A percentile compares a stretch with the other conserved stretches of the same genome.
Evolutionary conservation across 2,329 filamentous ascomycete species (phyloP).

Genomic region (Fusarium mexicanum): DNA sequence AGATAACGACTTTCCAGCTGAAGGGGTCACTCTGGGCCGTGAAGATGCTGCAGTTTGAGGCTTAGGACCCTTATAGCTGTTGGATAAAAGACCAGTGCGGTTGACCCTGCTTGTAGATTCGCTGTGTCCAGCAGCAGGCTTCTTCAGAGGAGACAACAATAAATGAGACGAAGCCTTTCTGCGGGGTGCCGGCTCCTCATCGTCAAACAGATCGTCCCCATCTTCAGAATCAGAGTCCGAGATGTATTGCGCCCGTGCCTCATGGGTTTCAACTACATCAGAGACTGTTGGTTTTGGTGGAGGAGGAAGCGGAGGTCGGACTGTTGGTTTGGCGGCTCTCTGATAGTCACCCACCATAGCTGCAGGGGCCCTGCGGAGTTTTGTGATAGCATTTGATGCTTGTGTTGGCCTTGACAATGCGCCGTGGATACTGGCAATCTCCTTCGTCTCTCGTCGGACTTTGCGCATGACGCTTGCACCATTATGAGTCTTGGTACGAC

Average conservation of each 20-base stretch:
- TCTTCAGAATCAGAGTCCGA: slow-evolving; percentile 51
- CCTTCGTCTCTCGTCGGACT: slow-evolving; percentile 64
- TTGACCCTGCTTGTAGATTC: slow-evolving; percentile 10
- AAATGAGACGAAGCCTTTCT: slow-evolving; percentile 13
- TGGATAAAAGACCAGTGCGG: slow-evolving; percentile 42
- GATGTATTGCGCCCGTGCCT: slow-evolving; percentile 51
- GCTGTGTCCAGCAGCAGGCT: neutral
- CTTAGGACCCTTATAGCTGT: slow-evolving; percentile 40
- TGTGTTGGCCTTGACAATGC: slow-evolving; percentile 51
- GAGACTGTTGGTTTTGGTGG: slow-evolving; percentile 31
- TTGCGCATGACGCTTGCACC: slow-evolving; percentile 65
- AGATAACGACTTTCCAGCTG: slow-evolving; percentile 15
- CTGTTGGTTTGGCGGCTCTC: slow-evolving; percentile 53
- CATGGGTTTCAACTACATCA: slow-evolving; percentile 44
- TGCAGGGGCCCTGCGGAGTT: slow-evolving; percentile 60
- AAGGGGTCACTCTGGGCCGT: slow-evolving; percentile 3
- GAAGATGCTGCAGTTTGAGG: slow-evolving; percentile 22
- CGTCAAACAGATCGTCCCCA: slow-evolving; percentile 37
- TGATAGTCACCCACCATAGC: slow-evolving; percentile 65
- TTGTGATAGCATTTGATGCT: slow-evolving; percentile 46
- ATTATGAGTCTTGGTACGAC: slow-evolving; percentile 61
- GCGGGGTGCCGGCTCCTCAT: slow-evolving; percentile 24
- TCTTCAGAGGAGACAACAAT: slow-evolving; percentile 37
- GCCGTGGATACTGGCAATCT: slow-evolving; percentile 61
- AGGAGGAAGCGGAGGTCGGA: slow-evolving; percentile 41